Evolutionary conservation across 106 monocot genomes (phyloP), one percentile per base, ranked within the genome.

Genomic region (Agapanthus africanus): DNA sequence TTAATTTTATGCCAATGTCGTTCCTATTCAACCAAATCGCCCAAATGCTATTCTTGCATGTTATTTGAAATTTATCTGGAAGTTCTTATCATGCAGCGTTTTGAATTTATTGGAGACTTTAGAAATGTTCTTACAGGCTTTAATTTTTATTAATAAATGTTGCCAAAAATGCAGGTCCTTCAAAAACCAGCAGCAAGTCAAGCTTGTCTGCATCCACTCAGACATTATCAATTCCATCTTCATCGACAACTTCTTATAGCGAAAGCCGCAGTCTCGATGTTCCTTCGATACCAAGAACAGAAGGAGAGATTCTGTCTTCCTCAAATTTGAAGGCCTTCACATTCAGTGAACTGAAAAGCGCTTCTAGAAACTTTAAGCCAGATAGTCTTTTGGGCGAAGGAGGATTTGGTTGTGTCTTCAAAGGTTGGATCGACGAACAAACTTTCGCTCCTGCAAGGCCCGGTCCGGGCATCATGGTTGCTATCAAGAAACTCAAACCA

Each of bases 221-320:
- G 37, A 82, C 77, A 37, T 71, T 42, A 30, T 89, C 78, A 60
- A 60, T 39, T 61, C 72, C 60, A 9, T 84, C 87, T 36, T 70
- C 84, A 14, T 38, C 77, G 4, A 82, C 77, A 19, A 49, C 77
- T 18, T 81, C 86, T 33, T 74, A 41, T 38, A 79, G 41, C 31
- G 83, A 79, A 33, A 85, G 69, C 59, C 46, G 46, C 18, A 74
- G 65, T 54, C 32, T 27, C 34, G 76, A 67, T 10, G 71, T 37
- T 54, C 74, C 74, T 25, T 68, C 74, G 30, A 76, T 82, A 52
- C 84, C 76, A 7, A 78, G 78, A 71, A 81, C 85, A 19, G 91
- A 91, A 79, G 83, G 85, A 16, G 85, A 76, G 37, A 77, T 66
- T 39, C 14, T 71, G 50, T 54, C 72, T 8, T 66, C 78, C 31